Evolutionary conservation across 2,329 filamentous ascomycete species (phyloP), one percentile per base, ranked within the genome.

Genomic region (Fusarium nanum): DNA sequence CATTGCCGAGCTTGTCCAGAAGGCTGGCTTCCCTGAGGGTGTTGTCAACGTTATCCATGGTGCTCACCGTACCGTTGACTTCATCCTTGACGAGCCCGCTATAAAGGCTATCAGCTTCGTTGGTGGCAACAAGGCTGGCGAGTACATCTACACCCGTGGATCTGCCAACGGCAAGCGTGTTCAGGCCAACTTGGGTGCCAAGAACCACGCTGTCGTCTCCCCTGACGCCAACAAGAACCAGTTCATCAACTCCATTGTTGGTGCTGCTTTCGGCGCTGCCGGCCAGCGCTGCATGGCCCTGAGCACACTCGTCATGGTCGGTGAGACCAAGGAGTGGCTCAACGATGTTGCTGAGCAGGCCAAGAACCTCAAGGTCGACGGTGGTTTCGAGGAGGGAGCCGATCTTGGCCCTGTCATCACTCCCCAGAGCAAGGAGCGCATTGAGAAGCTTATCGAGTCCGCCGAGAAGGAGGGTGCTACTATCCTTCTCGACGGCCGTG

Each of bases 181-280:
- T 32, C 93, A 96, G 83, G 93, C 93, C 79, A 96, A 96, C 82
- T 83, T 96, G 67, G 93, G 93, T 42, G 93, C 93, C 72, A 96
- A 96, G 87, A 96, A 96, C 85, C 93, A 96, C 80, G 92, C 92
- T 28, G 91, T 92, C 56, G 90, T 96, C 30, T 87, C 95, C 66
- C 93, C 93, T 20, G 93, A 96, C 83, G 92, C 90, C 84, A 94
- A 96, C 85, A 95, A 94, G 87, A 94, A 96, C 84, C 92, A 94
- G 76, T 93, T 93, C 72, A 83, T 96, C 76, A 96, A 95, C 82
- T 91, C 92, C 45, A 92, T 96, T 70, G 88, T 92, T 7, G 93
- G 93, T 70, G 93, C 93, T 34, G 93, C 93, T 23, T 96, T 96
- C 73, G 93, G 93, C 70, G 93, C 93, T 69, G 93, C 93, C 25